These are phyloP conservation scores for Aspergillus thermomutatus DNA, from an alignment of 2,329 filamentous ascomycete genomes.

Conservation along the genomic window DNA sequence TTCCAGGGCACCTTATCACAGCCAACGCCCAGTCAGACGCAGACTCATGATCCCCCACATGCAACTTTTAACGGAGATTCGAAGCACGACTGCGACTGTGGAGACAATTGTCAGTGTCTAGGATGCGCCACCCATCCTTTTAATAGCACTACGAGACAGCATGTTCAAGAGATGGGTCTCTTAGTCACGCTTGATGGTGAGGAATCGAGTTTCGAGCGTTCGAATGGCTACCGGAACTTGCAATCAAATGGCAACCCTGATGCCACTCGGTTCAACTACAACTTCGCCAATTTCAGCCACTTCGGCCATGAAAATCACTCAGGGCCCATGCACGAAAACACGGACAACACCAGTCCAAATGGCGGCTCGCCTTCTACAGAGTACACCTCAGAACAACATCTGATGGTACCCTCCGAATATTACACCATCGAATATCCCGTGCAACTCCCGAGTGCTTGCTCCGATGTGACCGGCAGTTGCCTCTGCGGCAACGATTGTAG, in stretches of 20 bases:
- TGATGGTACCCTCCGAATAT: slow-evolving; percentile 43
- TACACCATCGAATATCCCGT: slow-evolving; percentile 43
- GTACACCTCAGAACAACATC: slow-evolving; percentile 22
- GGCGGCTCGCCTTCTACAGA: slow-evolving; percentile 23
- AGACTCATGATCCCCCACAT: slow-evolving; percentile 7
- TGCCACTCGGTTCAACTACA: slow-evolving; percentile 16
- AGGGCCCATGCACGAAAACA: slow-evolving; percentile 9
- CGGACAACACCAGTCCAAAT: background rate
- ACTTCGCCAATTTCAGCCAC: slow-evolving; percentile 15
- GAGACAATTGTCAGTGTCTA: slow-evolving; percentile 45
- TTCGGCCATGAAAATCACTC: slow-evolving; percentile 14
- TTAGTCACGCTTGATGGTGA: slow-evolving; percentile 37
- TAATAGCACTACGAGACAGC: slow-evolving; percentile 44
- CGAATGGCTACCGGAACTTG: slow-evolving; percentile 19
- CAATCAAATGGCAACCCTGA: slow-evolving; percentile 16
- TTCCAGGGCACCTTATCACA: slow-evolving; percentile 15
- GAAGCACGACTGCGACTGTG: slow-evolving; percentile 41
- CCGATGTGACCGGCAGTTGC: slow-evolving; percentile 49
- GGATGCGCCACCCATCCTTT: slow-evolving; percentile 47
- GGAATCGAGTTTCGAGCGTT: slow-evolving; percentile 18
- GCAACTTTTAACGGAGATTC: slow-evolving; percentile 15
- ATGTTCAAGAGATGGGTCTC: slow-evolving; percentile 45
- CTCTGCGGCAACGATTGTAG: slow-evolving; percentile 52
- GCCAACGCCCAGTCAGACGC: slow-evolving; percentile 6
- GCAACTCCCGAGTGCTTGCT: slow-evolving; percentile 39